Percentiles rank a stretch among this genome's conserved stretches.
Evolutionary conservation across 73 alveolate species (phyloP).

Genomic region (Strombidium stylifer): DNA sequence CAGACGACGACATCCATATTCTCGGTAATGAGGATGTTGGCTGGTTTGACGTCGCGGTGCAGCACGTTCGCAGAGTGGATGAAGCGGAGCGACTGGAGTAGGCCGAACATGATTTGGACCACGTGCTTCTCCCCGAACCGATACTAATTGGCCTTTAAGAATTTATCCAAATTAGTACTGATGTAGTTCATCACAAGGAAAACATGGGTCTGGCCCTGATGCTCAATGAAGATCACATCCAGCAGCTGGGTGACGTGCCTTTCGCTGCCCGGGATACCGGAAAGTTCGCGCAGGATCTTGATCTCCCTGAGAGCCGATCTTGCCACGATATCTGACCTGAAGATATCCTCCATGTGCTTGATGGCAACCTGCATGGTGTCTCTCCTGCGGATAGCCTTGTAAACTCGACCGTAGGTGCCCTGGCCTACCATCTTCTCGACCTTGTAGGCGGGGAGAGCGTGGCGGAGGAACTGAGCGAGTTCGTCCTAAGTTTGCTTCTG

Average conservation of each 20-base stretch:
- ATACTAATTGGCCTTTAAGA: slow-evolving; percentile 2
- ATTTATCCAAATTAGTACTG: not conserved
- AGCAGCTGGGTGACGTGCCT: not conserved
- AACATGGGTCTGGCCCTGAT: slow-evolving; percentile 8
- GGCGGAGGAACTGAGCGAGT: slow-evolving; percentile 1
- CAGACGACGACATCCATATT: not conserved
- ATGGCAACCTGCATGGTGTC: slow-evolving; percentile 3
- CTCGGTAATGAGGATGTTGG: slow-evolving; percentile 6
- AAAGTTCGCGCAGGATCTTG: not conserved
- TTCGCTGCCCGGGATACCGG: slow-evolving; percentile 4
- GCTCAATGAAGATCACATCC: slow-evolving; percentile 10
- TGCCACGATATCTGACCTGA: slow-evolving; percentile 49
- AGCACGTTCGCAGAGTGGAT: not conserved
- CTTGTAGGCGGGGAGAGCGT: not conserved
- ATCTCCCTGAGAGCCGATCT: slow-evolving; percentile 44
- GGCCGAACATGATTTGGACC: not conserved
- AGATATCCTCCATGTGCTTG: slow-evolving; percentile 17
- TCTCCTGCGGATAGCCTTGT: slow-evolving; percentile 14
- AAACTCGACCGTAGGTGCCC: slow-evolving; percentile 41
- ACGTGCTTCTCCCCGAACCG: not conserved
- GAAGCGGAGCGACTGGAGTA: not conserved
- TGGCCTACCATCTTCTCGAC: slow-evolving; percentile 28
- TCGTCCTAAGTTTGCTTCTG: too few relatives aligned
- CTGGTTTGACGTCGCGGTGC: slow-evolving; percentile 30
- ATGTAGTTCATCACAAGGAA: not conserved